These are phyloP conservation scores for Populus euphratica DNA, from an alignment of 345 rosid species.

Conservation along the genomic window DNA sequence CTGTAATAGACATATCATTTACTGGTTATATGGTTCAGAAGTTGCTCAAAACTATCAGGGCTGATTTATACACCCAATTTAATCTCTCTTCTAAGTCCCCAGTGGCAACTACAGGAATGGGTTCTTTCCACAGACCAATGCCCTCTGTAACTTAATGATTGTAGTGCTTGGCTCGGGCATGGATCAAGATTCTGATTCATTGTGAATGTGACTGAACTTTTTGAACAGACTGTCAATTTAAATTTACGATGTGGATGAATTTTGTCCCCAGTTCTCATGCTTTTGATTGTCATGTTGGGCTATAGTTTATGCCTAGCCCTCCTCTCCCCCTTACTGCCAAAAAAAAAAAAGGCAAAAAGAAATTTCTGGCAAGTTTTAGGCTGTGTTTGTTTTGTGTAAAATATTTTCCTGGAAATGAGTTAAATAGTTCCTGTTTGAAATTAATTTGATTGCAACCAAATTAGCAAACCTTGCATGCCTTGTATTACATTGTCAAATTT, in stretches of 20 bases:
- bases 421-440: neutral
- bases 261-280: neutral
- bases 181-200: neutral
- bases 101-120: neutral
- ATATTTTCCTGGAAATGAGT: neutral
- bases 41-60: neutral
- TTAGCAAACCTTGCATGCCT: neutral
- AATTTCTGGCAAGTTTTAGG: neutral
- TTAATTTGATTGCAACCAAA: neutral
- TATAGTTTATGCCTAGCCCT: neutral
- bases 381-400: neutral
- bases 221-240: neutral
- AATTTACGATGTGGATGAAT: neutral
- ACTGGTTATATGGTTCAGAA: neutral
- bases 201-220: neutral
- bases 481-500: neutral
- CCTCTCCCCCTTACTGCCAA: neutral
- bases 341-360: neutral
- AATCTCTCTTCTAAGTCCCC: neutral
- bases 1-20: neutral
- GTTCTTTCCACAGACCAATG: neutral
- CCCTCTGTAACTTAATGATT: neutral
- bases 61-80: neutral
- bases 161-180: neutral
- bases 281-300: neutral